Percentiles rank a stretch among this genome's conserved stretches.
Evolutionary conservation across 306 rosid genomes (phyloP).

Genomic region (Casuarina glauca): DNA sequence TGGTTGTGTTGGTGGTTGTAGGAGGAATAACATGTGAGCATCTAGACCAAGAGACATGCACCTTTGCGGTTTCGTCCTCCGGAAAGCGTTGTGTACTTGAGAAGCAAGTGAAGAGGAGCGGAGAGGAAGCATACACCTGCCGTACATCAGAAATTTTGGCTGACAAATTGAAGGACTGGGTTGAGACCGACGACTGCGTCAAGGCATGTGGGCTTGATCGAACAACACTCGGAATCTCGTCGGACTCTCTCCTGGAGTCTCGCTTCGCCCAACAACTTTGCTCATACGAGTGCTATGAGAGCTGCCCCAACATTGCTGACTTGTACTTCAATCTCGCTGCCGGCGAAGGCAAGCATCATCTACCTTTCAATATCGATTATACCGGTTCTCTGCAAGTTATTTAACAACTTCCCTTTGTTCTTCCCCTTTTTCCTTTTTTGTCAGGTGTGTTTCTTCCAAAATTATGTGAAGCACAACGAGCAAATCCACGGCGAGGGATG

Average conservation of each 20-base stretch:
- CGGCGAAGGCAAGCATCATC: constrained; percentile 59
- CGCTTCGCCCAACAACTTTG: constrained; percentile 59
- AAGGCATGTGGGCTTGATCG: constrained; percentile 73
- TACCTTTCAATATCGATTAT: no score
- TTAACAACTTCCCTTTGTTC: neutral
- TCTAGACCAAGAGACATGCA: constrained; percentile 51
- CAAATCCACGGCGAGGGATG: constrained; percentile 53
- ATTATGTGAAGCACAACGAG: constrained; percentile 62
- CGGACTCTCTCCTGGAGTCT: constrained; percentile 69
- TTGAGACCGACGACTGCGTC: constrained; percentile 63
- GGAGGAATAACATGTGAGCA: constrained; percentile 64
- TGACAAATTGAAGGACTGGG: constrained; percentile 56
- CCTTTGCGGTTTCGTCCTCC: constrained; percentile 64
- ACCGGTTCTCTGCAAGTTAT: no score
- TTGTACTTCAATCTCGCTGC: constrained; percentile 86
- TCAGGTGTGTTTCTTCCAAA: constrained; percentile 88
- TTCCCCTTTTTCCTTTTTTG: no score
- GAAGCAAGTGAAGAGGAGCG: constrained; percentile 61
- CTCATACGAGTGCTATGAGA: constrained; percentile 62
- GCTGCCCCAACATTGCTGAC: constrained; percentile 73
- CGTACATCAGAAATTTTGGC: constrained; percentile 69
- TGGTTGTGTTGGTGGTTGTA: neutral
- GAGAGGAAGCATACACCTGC: constrained; percentile 74
- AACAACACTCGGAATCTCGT: constrained; percentile 68
- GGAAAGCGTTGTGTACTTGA: constrained; percentile 84